Base-by-base conservation (phyloP, 208 protist genomes). In the Leishmania major region DNA sequence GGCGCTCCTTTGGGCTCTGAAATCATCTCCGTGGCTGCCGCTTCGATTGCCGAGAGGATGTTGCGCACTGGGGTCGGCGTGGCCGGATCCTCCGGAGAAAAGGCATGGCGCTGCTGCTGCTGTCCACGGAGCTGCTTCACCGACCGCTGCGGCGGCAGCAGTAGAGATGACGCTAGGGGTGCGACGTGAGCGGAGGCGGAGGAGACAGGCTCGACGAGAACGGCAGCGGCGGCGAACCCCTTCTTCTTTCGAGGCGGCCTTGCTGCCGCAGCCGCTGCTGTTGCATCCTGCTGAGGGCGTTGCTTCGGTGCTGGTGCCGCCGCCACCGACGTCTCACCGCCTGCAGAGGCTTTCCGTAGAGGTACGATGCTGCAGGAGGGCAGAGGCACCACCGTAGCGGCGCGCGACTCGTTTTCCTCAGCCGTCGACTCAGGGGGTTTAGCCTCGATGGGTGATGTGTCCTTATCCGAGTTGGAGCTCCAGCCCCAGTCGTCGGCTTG, bases 1-100 rank as follows among this genome's bases (percentile, higher is more conserved):
- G 6, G 10, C 5, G 7, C 37, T 15, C 0, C 72, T n/a, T 74
- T 35, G 59, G 60, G 25, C 51, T 67, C 76, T 35, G 72, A 81
- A 25, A 67, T 45, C 0, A 64, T 64, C n/a, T 86, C 78, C 37
- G 57, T 77, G n/a, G 78, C 83, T 35, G 78, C 83, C 45, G 83
- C 83, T 67, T 86, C 83, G 51, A 83, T 64, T 0, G 78, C 78
- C 5, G 78, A 75, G 3, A 83, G 83, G 31, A 86, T 86, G 69
- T 55, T 80, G 28, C 83, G 83, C 37, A 51, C 67, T 15, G 83
- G 83, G 69, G 83, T 47, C 31, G 57, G 75, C 40, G 40, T 69
- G 75, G 35, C 25, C 25, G 53, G 22, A 49, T 45, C 75, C 37
- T 69, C 75, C 25, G 51, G 53, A 10, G 40, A 57, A 15, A 51